Evolutionary conservation across 176 grass and related monocot species (phyloP).

Genomic region (Luzula sylvatica): DNA sequence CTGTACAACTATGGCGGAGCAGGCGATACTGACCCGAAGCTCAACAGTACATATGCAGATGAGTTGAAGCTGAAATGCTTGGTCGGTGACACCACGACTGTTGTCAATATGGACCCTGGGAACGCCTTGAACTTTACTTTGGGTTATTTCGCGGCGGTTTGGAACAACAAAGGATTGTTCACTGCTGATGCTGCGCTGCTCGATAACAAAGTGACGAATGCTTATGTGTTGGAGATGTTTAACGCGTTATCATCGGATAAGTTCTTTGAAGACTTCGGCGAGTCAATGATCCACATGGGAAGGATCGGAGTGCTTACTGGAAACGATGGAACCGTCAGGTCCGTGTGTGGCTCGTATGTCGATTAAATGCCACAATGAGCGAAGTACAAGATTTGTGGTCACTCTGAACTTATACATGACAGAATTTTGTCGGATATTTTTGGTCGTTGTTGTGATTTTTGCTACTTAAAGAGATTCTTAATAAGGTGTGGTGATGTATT

Average conservation of each 20-base stretch:
- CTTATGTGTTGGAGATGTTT: slow-evolving; percentile 41
- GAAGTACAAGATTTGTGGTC: too few species aligned
- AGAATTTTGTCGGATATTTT: too few species aligned
- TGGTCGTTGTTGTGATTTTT: too few species aligned
- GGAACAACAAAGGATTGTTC: slow-evolving; percentile 23
- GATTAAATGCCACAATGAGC: slow-evolving; percentile 17
- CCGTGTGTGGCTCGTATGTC: slow-evolving; percentile 28
- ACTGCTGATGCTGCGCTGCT: slow-evolving; percentile 39
- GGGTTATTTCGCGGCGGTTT: slow-evolving; percentile 28
- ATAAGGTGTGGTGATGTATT: too few species aligned
- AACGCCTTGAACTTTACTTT: slow-evolving; percentile 35
- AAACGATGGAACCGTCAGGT: slow-evolving; percentile 38
- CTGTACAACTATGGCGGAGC: slow-evolving; percentile 48
- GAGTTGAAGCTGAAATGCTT: slow-evolving; percentile 21
- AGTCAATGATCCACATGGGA: slow-evolving; percentile 47
- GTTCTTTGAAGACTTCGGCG: slow-evolving; percentile 34
- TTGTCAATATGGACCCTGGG: slow-evolving; percentile 16
- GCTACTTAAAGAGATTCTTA: too few species aligned
- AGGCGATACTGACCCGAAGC: slow-evolving; percentile 28
- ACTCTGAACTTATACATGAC: too few species aligned
- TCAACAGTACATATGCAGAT: slow-evolving; percentile 39
- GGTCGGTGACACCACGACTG: slow-evolving; percentile 2
- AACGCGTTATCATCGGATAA: slow-evolving; percentile 24
- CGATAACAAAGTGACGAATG: slow-evolving; percentile 23
- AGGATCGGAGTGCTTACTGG: slow-evolving; percentile 45